phyloP scores from a whole-genome alignment of 225 moss, liverwort and hornwort genomes.

The Ulota crispa region DNA sequence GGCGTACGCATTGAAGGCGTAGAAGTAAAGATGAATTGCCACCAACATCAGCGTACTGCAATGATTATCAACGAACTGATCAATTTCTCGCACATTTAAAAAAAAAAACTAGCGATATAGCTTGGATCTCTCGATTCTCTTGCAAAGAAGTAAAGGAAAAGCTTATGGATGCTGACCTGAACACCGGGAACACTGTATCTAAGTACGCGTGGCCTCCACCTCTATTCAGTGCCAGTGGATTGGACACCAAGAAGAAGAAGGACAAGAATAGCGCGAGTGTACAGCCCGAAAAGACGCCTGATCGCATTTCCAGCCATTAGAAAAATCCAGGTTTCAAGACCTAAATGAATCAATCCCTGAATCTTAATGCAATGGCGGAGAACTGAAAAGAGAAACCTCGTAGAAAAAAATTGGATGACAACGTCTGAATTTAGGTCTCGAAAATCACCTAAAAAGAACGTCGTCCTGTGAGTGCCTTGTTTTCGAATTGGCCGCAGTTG shows the following conservation, averaged over 20 bases:
- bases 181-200: conserved; percentile 22
- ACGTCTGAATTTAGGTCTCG: background rate
- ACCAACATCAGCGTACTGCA: conserved; percentile 58
- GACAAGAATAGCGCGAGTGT: conserved; percentile 12
- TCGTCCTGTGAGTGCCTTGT: conserved; percentile 59
- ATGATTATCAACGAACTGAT: background rate
- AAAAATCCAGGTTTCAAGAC: background rate
- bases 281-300: conserved; percentile 17
- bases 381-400: background rate
- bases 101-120: background rate
- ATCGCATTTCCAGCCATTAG: background rate
- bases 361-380: background rate
- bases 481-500: conserved; percentile 51
- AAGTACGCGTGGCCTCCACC: conserved; percentile 23
- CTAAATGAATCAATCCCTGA: background rate
- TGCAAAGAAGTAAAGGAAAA: background rate
- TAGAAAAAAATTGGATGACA: background rate
- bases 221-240: background rate
- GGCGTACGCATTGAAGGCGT: conserved; percentile 56
- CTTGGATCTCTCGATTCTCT: background rate
- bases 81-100: background rate
- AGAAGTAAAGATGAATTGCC: conserved; percentile 48
- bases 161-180: background rate
- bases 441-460: conserved; percentile 56
- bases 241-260: conserved; percentile 18